A percentile compares a stretch with the other conserved stretches of the same genome.
Evolutionary conservation across 2,329 filamentous ascomycete genomes (phyloP).

Genomic region (Helicocarpus griseus): DNA sequence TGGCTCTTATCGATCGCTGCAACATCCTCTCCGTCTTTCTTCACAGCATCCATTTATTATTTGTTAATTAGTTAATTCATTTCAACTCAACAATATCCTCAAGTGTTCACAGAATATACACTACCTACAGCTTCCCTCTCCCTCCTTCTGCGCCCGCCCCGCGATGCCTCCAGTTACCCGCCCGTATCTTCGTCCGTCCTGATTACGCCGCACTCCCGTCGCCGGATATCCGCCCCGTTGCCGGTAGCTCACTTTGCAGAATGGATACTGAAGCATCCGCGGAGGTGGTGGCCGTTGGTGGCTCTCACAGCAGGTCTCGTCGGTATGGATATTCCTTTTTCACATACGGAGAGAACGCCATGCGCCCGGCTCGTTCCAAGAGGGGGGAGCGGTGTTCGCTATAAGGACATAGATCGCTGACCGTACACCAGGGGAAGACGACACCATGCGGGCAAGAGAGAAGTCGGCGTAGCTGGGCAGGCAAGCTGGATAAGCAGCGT

Average conservation of each 20-base stretch:
- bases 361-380: not conserved
- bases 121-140: not conserved
- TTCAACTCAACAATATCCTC: too few relatives aligned
- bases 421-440: constrained; percentile 16
- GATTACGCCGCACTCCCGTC: not conserved
- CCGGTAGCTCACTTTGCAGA: constrained; percentile 5
- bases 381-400: not conserved
- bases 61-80: too few relatives aligned
- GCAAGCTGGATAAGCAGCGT: constrained; percentile 86
- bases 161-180: constrained; percentile 1
- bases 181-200: not conserved
- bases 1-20: too few relatives aligned
- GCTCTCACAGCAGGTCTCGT: constrained; percentile 18
- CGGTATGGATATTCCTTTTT: constrained; percentile 18
- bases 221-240: not conserved
- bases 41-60: too few relatives aligned
- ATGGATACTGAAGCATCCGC: constrained; percentile 26
- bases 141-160: not conserved
- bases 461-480: constrained; percentile 58
- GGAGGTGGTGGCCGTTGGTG: constrained; percentile 18
- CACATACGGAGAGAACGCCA: not conserved
- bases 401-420: not conserved
- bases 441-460: constrained; percentile 53
- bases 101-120: too few relatives aligned
- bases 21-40: too few relatives aligned